These are phyloP conservation scores for Crithidia brevicula DNA, from an alignment of 208 protist species.

Conservation along the genomic window DNA sequence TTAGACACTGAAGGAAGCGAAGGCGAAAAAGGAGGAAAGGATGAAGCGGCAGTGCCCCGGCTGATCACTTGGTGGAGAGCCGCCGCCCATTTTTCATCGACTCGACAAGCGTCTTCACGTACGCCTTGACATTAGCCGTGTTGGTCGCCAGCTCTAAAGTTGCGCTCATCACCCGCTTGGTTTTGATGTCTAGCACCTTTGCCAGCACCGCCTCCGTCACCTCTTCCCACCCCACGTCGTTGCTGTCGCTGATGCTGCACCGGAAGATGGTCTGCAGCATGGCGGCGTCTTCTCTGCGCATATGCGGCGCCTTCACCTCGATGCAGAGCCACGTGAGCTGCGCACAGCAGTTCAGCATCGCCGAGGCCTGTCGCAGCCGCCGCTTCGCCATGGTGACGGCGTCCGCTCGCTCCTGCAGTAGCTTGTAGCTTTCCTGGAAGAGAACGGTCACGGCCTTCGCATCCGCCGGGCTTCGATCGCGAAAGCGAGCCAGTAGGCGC, in stretches of 20 bases:
- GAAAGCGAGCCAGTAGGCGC: constrained; percentile 88
- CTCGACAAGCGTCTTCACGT: constrained; percentile 53
- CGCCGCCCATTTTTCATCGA: constrained; percentile 21
- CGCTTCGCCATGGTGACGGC: constrained; percentile 39
- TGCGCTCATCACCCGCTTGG: constrained; percentile 14
- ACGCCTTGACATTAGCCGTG: constrained; percentile 66
- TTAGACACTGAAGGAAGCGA: constrained; percentile 2
- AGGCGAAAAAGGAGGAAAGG: constrained; percentile 11
- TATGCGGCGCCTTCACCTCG: constrained; percentile 16
- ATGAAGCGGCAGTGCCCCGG: neutral
- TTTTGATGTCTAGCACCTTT: constrained; percentile 62
- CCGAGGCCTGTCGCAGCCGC: constrained; percentile 51
- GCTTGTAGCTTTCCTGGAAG: constrained; percentile 78
- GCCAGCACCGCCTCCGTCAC: constrained; percentile 69
- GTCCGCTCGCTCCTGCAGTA: constrained; percentile 61
- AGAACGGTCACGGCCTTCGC: constrained; percentile 77
- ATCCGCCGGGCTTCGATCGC: constrained; percentile 85
- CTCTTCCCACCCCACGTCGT: constrained; percentile 91
- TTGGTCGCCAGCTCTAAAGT: constrained; percentile 39
- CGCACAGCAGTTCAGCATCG: constrained; percentile 80
- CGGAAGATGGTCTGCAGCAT: constrained; percentile 64
- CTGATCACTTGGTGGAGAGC: neutral
- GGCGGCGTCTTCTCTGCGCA: constrained; percentile 17
- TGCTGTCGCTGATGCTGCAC: constrained; percentile 56
- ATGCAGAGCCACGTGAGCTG: constrained; percentile 79